These are phyloP conservation scores for Pisolithus albus DNA, from an alignment of 768 basidiomycete genomes.

Conservation along the genomic window DNA sequence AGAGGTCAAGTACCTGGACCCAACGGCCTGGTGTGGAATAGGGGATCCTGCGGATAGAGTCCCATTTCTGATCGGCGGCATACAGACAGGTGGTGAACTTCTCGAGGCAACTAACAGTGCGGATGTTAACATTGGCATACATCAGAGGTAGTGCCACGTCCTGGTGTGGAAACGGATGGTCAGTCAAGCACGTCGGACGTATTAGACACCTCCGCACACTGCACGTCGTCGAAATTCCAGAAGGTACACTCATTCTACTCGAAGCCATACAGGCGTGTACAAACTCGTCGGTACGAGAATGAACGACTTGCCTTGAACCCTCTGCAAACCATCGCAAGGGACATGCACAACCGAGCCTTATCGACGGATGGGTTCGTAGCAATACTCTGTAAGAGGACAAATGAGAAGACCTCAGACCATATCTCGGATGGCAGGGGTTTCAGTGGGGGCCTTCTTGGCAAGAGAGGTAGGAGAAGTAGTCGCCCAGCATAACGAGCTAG, in stretches of 20 bases:
- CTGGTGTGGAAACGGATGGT: conserved; percentile 30
- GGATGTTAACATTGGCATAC: conserved; percentile 49
- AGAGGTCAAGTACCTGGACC: conserved; percentile 72
- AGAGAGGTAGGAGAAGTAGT: conserved; percentile 61
- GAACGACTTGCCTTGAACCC: conserved; percentile 30
- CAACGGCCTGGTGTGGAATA: conserved; percentile 86
- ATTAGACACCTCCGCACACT: background rate
- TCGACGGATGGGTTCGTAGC: conserved; percentile 4
- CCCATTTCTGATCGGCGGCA: conserved; percentile 73
- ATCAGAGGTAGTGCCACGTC: conserved; percentile 60
- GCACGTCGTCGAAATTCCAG: background rate
- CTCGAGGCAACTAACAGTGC: conserved; percentile 39
- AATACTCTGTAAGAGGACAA: conserved; percentile 17
- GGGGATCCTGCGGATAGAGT: conserved; percentile 79
- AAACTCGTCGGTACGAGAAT: background rate
- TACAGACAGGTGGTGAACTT: conserved; percentile 54
- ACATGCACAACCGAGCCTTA: conserved; percentile 14
- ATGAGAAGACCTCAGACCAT: conserved; percentile 57
- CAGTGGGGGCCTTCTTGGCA: conserved; percentile 46
- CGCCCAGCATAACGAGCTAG: conserved; percentile 53
- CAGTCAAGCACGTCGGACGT: conserved; percentile 6
- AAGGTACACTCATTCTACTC: conserved; percentile 1
- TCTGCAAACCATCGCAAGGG: conserved; percentile 35
- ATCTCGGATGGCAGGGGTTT: conserved; percentile 62
- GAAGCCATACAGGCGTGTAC: background rate